A percentile compares a stretch with the other conserved stretches of the same genome.
Conservation (phyloP, 2,329 filamentous ascomycete genomes). For the Claviceps sp. region DNA sequence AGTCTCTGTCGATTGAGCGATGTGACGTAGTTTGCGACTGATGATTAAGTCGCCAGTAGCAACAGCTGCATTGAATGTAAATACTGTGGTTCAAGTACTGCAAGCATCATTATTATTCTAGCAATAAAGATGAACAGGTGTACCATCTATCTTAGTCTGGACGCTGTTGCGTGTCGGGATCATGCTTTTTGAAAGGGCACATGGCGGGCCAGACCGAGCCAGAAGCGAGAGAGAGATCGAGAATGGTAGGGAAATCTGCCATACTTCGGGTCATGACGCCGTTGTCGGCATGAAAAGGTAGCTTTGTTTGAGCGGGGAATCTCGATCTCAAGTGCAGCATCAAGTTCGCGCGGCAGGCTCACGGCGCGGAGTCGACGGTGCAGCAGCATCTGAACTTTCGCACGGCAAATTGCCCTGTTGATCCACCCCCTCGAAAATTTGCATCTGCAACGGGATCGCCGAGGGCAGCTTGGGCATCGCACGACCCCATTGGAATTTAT, state of each 20-base stretch:
- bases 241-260: no score
- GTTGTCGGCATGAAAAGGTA: constrained; percentile 58
- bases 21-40: no score
- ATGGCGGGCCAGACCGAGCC: constrained; percentile 67
- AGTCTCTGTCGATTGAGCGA: no score
- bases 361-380: background rate
- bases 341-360: constrained; percentile 39
- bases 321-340: constrained; percentile 63
- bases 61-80: no score
- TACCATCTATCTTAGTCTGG: no score
- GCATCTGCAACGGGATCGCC: constrained; percentile 21
- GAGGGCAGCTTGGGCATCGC: constrained; percentile 13
- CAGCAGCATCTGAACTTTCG: background rate
- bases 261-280: no score
- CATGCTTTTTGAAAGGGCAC: constrained; percentile 55
- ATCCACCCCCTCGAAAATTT: constrained; percentile 36
- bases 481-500: constrained; percentile 34
- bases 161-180: no score
- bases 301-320: constrained; percentile 67
- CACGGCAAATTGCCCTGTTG: constrained; percentile 11
- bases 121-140: no score
- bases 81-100: no score
- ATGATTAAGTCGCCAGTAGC: no score
- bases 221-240: constrained; percentile 39
- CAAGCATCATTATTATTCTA: no score